Evolutionary conservation across 139 green algal genomes (phyloP), one percentile per base, ranked within the genome.

Genomic region (Volvox africanus): DNA sequence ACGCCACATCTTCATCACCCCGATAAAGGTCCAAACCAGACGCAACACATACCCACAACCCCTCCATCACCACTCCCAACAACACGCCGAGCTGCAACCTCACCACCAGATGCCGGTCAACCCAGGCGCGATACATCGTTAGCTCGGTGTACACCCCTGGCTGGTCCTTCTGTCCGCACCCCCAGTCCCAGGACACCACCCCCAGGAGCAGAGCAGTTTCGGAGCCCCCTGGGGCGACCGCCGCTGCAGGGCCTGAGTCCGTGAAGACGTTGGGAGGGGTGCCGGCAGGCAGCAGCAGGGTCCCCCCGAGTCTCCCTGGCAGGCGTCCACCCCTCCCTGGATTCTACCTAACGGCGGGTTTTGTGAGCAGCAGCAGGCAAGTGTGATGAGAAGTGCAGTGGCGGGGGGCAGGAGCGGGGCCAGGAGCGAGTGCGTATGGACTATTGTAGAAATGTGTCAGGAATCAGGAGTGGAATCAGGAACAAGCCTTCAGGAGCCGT

Each of bases 271-370:
- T 62, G 86, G 71, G 11, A 14, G 30, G 71, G 11, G 86, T 90
- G 86, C 86, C 86, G 24, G 16, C 5, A 1, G 87, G 73, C 33
- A 92, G 61, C 44, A 93, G 36, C 28, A 93, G 82, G 28, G 91
- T 22, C 91, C 91, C 65, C 91, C 91, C 1, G 26, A 62, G 76
- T 93, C 91, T 14, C 91, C 91, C 91, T 93, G 91, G 77, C 91
- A 93, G 17, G 91, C 80, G 61, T 93, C 91, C 73, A 81, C 55
- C 6, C 89, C 89, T 73, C 89, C 89, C 44, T 55, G 44, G 44
- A 55, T 55, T 9, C 44, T 55, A 14, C 44, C 44, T 55, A 9
- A 55, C 5, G 44, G 44, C 44, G 44, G 44, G 44, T 14, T 14
- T 55, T 9, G 9, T 55, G 5, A 55, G 44, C 44, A 55, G 44